phyloP scores from a whole-genome alignment of 2,329 filamentous ascomycete genomes.

The Neospermospora avenae region DNA sequence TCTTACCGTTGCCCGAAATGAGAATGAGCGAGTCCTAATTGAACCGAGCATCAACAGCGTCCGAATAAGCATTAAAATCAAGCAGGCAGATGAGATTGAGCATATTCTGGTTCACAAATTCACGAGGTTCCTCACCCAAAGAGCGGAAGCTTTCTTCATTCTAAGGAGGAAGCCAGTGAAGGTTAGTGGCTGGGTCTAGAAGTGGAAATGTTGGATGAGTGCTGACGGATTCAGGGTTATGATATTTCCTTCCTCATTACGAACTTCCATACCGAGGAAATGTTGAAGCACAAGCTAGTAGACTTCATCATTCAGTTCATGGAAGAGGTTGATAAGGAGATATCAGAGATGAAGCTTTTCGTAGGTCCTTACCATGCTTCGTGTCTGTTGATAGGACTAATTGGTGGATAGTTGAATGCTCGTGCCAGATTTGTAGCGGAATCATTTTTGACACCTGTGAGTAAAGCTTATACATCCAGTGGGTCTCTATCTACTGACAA shows the following conservation, averaged over 20 bases:
- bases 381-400: constrained; percentile 9
- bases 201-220: constrained; percentile 7
- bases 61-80: constrained; percentile 96
- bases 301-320: constrained; percentile 99
- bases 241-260: constrained; percentile 99
- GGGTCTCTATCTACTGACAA: constrained; percentile 1
- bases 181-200: constrained; percentile 46
- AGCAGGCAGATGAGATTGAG: constrained; percentile 99
- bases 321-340: constrained; percentile 99
- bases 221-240: constrained; percentile 64
- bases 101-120: constrained; percentile 98
- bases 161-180: constrained; percentile 92
- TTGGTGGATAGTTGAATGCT: constrained; percentile 74
- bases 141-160: constrained; percentile 97
- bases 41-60: constrained; percentile 97
- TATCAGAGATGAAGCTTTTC: constrained; percentile 99
- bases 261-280: constrained; percentile 97
- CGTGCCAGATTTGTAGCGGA: constrained; percentile 96
- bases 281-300: constrained; percentile 98
- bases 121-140: constrained; percentile 90
- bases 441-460: constrained; percentile 92
- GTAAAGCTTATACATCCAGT: constrained; percentile 21
- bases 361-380: constrained; percentile 51
- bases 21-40: constrained; percentile 94
- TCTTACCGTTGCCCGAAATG: constrained; percentile 86